Evolutionary conservation across 768 basidiomycete species (phyloP), one percentile per base, ranked within the genome.

Genomic region (Lactarius indigo): DNA sequence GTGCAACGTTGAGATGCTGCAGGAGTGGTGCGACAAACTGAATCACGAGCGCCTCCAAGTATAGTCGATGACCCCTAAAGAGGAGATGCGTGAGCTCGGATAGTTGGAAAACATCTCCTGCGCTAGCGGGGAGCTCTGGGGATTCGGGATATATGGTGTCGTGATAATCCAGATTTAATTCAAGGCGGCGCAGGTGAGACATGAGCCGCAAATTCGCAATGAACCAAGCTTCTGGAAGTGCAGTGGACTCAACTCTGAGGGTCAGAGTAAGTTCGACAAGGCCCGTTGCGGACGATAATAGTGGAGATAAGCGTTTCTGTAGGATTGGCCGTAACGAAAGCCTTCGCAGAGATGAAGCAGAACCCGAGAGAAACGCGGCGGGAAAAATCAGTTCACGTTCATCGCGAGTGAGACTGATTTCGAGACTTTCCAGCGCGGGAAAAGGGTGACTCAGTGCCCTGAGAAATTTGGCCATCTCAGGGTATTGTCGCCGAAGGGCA

Each of bases 11-110:
- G 37, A 61, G 5, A 37, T 41, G 31, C 23, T 56, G 52, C 6
- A 65, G 42, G 28, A 41, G 57, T 28, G 64, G 59, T 23, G 59
- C 64, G 15, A 26, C 18, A 10, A 65, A 30, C 31, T 54, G 35
- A 4, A 55, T 26, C 55, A 61, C 2, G 8, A 66, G 42, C 18
- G 9, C 15, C 13, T 66, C 20, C 41, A 66, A 50, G n/a, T n/a
- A 30, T 18, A 5, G 2, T 15, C 20, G 10, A 50, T 23, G 47
- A 13, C 47, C 47, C 23, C 2, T 50, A 23, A 50, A 50, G n/a
- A 23, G 2, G 23, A 50, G 1, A 18, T 50, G 23, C 12, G 23
- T 26, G 47, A 50, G 47, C 47, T 26, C 12, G 12, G 47, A 13
- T 12, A 23, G 23, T 50, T 5, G n/a, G 41, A 41, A 17, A 7